Conservation (phyloP, 257 asterid genomes). For the Solanum chiquidenum region DNA sequence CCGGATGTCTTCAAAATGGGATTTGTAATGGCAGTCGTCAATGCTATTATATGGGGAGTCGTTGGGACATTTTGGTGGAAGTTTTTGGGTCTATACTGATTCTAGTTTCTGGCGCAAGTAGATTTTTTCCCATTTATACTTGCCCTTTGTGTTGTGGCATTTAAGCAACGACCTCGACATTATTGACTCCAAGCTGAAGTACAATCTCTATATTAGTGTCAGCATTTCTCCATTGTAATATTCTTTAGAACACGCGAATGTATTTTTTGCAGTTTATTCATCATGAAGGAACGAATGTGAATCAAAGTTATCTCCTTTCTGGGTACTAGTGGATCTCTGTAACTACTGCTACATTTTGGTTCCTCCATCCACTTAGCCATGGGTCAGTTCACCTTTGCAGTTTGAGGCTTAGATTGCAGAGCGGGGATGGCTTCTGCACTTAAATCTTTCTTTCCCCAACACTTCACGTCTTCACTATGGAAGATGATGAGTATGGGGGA, state of each 20-base stretch:
- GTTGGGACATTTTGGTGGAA: slow-evolving; percentile 91
- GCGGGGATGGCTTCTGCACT: not conserved
- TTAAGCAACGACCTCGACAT: not conserved
- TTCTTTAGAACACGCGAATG: not conserved
- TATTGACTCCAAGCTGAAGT: not conserved
- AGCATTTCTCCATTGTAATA: not conserved
- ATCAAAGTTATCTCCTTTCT: not conserved
- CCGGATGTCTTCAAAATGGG: slow-evolving; percentile 85
- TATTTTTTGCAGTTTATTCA: not conserved
- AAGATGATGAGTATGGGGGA: not conserved
- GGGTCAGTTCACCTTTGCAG: not conserved
- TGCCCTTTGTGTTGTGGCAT: not conserved
- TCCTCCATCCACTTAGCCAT: not conserved
- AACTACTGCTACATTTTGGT: not conserved
- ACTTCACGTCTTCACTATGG: not conserved
- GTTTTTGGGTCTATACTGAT: slow-evolving; percentile 76
- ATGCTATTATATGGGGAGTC: slow-evolving; percentile 69
- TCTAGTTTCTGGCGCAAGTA: slow-evolving; percentile 13
- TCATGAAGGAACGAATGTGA: not conserved
- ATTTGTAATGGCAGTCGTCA: slow-evolving; percentile 69
- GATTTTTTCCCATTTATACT: not conserved
- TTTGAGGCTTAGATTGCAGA: not conserved
- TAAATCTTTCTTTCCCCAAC: not conserved
- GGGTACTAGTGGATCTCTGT: not conserved
- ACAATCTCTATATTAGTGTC: not conserved